Conservation (phyloP, 805 yeast genomes). For the Starmerella apis region DNA sequence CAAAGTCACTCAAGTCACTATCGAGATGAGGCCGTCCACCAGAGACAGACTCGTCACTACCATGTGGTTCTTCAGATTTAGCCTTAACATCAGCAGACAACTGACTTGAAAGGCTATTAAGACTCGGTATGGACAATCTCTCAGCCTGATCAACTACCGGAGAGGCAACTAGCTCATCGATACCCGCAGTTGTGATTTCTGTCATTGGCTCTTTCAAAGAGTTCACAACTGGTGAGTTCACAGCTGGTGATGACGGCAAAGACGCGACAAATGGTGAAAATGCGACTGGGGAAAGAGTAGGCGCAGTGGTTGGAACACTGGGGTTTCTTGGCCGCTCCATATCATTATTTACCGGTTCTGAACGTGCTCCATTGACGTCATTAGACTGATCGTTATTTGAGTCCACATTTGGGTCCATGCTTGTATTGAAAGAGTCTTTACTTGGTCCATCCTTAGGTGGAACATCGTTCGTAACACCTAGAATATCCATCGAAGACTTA, state of each 20-base stretch:
- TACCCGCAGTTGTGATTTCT: not conserved
- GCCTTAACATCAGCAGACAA: not conserved
- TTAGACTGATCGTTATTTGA: not conserved
- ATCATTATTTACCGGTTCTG: too few relatives aligned
- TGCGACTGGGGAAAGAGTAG: not conserved
- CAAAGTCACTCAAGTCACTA: slow-evolving; percentile 20
- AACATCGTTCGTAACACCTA: too few relatives aligned
- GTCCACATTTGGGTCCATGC: not conserved
- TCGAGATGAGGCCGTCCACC: slow-evolving; percentile 13
- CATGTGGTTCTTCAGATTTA: not conserved
- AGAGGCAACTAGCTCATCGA: slow-evolving; percentile 5
- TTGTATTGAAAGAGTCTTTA: not conserved
- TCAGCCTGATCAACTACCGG: not conserved
- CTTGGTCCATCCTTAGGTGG: not conserved
- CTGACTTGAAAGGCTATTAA: not conserved
- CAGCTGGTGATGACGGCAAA: not conserved
- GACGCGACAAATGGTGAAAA: slow-evolving; percentile 9
- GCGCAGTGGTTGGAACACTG: not conserved
- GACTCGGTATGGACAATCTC: not conserved
- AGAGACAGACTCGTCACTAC: not conserved
- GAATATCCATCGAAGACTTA: too few relatives aligned
- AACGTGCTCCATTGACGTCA: not conserved
- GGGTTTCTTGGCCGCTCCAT: too few relatives aligned
- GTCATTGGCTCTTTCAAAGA: not conserved
- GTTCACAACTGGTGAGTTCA: not conserved